These are phyloP conservation scores for Amanita inopinata DNA, from an alignment of 768 basidiomycete species.

Conservation along the genomic window DNA sequence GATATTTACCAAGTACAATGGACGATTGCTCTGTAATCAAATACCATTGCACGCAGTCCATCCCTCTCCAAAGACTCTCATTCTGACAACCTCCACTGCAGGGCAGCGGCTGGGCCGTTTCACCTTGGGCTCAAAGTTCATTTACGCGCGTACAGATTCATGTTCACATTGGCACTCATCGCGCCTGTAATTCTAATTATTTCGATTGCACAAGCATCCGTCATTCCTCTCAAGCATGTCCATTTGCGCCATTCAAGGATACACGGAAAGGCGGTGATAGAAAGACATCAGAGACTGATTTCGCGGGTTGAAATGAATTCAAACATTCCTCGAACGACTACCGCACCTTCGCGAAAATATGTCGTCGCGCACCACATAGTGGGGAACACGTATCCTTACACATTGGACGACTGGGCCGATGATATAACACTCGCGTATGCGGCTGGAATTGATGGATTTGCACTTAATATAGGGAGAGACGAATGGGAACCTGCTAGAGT, in stretches of 20 bases:
- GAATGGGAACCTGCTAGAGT: slow-evolving; percentile 55
- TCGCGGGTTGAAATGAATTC: slow-evolving; percentile 7
- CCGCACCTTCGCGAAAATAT: slow-evolving; percentile 25
- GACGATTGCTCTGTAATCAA: too few relatives aligned
- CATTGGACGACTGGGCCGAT: slow-evolving; percentile 32
- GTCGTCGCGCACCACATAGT: slow-evolving; percentile 56
- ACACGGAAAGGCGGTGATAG: too few relatives aligned
- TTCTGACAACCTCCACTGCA: too few relatives aligned
- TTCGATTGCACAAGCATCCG: not conserved
- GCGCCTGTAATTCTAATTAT: not conserved
- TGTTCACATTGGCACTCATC: not conserved
- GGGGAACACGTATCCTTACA: slow-evolving; percentile 62
- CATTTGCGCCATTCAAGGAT: not conserved
- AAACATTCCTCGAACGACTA: not conserved
- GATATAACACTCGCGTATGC: slow-evolving; percentile 47
- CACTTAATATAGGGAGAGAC: slow-evolving; percentile 61
- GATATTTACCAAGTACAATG: too few relatives aligned
- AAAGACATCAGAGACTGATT: too few relatives aligned
- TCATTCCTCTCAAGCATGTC: not conserved
- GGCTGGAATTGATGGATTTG: slow-evolving; percentile 59
- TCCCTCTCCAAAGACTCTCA: too few relatives aligned
- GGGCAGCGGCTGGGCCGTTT: slow-evolving; percentile 4
- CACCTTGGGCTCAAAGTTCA: too few relatives aligned
- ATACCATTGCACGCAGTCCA: too few relatives aligned
- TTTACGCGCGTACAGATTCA: too few relatives aligned